phyloP scores from a whole-genome alignment of 2,329 filamentous ascomycete genomes.

The Cladosporium sp. region DNA sequence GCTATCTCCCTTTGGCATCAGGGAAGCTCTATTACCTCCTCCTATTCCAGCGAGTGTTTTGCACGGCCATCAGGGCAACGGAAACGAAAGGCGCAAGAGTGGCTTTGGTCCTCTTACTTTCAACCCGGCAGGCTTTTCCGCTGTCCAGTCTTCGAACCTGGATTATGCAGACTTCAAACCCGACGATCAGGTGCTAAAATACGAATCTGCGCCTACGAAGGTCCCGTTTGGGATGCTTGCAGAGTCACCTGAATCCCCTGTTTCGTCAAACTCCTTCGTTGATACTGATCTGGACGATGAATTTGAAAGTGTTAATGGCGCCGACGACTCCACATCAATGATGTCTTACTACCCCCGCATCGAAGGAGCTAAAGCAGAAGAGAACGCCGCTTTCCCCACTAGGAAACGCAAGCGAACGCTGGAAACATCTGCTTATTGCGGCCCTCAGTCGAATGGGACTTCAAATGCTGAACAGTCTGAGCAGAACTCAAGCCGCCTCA shows the following conservation, averaged over 20 bases:
- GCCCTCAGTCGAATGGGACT: background rate
- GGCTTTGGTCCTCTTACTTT: constrained; percentile 49
- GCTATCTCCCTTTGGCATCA: constrained; percentile 36
- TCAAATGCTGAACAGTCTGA: too few species aligned
- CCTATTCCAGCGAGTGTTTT: constrained; percentile 26
- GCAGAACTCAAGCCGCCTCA: too few species aligned
- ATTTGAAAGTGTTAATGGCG: constrained; percentile 14
- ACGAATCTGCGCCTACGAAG: constrained; percentile 42
- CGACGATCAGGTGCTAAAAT: constrained; percentile 35
- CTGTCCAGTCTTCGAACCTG: background rate
- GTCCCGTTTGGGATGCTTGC: constrained; percentile 28
- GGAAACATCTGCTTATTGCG: constrained; percentile 1
- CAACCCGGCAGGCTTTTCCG: constrained; percentile 1
- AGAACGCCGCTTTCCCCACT: constrained; percentile 20
- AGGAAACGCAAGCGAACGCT: constrained; percentile 23
- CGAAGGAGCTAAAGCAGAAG: constrained; percentile 16
- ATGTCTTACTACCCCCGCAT: background rate
- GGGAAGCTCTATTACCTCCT: constrained; percentile 43
- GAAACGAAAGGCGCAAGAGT: constrained; percentile 30
- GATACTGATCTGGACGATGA: background rate
- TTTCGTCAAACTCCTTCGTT: background rate
- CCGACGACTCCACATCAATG: background rate
- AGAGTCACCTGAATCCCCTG: constrained; percentile 17
- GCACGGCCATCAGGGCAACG: background rate
- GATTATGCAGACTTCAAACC: constrained; percentile 32